A percentile compares a stretch with the other conserved stretches of the same genome.
phyloP scores from a whole-genome alignment of 768 basidiomycete genomes.

The Trametes elegans region DNA sequence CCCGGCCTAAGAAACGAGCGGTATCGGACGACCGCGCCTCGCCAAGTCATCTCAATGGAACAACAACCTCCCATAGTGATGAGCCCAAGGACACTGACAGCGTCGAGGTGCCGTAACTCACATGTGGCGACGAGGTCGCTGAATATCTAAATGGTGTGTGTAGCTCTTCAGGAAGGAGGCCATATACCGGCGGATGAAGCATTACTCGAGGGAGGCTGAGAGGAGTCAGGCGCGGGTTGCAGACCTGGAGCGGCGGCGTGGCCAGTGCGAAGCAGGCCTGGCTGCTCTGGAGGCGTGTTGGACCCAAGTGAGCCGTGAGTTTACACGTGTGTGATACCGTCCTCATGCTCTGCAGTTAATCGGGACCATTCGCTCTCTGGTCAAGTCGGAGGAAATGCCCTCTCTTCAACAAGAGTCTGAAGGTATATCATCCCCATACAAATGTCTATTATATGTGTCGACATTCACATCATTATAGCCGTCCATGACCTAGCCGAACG shows the following conservation, averaged over 20 bases:
- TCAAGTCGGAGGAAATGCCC: conserved; percentile 27
- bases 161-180: conserved; percentile 33
- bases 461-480: conserved; percentile 12
- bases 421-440: conserved; percentile 15
- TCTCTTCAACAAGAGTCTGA: conserved; percentile 23
- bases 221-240: conserved; percentile 26
- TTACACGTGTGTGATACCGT: not conserved
- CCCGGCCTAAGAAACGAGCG: conserved; percentile 29
- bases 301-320: conserved; percentile 24
- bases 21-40: conserved; percentile 25
- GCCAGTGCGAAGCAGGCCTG: conserved; percentile 29
- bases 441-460: not conserved
- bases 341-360: conserved; percentile 22
- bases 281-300: conserved; percentile 32
- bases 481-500: conserved; percentile 25
- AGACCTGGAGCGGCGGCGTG: conserved; percentile 28
- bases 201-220: conserved; percentile 33
- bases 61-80: conserved; percentile 23
- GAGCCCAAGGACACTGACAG: conserved; percentile 30
- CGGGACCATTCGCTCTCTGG: conserved; percentile 29
- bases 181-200: conserved; percentile 32
- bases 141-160: not conserved
- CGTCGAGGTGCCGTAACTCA: conserved; percentile 24
- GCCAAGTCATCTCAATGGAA: conserved; percentile 27
- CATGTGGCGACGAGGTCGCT: no score